Evolutionary conservation across 345 rosid genomes (phyloP).

Genomic region (Sapria himalayana): DNA sequence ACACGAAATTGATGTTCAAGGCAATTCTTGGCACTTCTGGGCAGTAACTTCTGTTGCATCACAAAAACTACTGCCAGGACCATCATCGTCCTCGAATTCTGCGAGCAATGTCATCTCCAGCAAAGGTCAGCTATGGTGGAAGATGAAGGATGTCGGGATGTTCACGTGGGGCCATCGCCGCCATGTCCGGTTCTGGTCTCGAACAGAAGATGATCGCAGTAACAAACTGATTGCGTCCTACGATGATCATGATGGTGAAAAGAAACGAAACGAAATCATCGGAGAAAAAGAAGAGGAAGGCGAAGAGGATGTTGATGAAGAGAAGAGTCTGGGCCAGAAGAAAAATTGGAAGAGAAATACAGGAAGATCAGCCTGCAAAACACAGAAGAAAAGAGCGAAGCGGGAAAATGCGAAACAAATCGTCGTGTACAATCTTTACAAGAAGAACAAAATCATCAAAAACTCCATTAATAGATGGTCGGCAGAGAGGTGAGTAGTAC

Average conservation of each 20-base stretch:
- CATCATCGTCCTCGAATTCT: conserved; percentile 5
- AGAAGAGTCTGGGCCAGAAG: too few relatives aligned
- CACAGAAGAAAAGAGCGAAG: conserved; percentile 15
- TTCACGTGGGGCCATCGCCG: conserved; percentile 59
- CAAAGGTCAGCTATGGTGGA: conserved; percentile 29
- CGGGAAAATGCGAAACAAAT: conserved; percentile 17
- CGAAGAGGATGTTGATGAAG: conserved; percentile 1
- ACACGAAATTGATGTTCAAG: conserved; percentile 25
- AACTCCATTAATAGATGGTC: conserved; percentile 55
- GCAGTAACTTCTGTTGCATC: conserved; percentile 11
- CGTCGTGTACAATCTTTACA: conserved; percentile 16
- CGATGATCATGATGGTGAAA: conserved; percentile 3
- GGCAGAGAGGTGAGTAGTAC: conserved; percentile 32
- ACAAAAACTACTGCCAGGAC: conserved; percentile 5
- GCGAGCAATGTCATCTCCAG: conserved; percentile 9
- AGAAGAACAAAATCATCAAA: conserved; percentile 16
- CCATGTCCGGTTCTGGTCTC: conserved; percentile 25
- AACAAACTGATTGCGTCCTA: neutral
- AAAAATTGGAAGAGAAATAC: conserved; percentile 6
- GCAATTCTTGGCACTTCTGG: conserved; percentile 47
- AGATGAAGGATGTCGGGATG: conserved; percentile 26
- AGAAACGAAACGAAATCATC: neutral
- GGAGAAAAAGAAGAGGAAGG: conserved; percentile 6
- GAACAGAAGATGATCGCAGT: conserved; percentile 1
- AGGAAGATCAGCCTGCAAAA: conserved; percentile 5